Percentiles rank a stretch among this genome's conserved stretches.
Conservation (phyloP, 371 early-diverging fungal genomes). For the Quaeritorhiza haematococci region DNA sequence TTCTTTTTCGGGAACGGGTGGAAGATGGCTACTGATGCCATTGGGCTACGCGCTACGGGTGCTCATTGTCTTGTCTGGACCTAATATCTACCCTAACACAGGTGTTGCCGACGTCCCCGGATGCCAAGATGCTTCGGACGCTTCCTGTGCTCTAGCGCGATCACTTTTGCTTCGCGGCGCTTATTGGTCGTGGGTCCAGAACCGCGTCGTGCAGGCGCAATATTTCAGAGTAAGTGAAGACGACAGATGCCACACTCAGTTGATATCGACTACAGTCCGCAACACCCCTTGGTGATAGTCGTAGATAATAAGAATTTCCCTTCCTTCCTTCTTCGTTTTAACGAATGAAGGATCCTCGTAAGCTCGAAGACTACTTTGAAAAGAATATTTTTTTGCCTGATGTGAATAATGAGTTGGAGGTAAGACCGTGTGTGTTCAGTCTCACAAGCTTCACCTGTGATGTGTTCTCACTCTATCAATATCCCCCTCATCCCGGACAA, state of each 20-base stretch:
- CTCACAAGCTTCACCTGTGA: background rate
- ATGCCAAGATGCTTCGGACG: constrained; percentile 41
- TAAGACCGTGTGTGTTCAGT: background rate
- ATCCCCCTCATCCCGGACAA: no score
- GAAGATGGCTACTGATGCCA: no score
- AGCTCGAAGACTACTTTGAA: constrained; percentile 54
- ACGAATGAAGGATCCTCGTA: constrained; percentile 11
- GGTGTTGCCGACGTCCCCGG: constrained; percentile 80
- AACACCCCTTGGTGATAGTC: no score
- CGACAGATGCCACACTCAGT: no score
- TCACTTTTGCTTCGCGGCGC: constrained; percentile 62
- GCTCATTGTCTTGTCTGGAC: background rate
- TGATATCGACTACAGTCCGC: no score
- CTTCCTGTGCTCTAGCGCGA: constrained; percentile 62
- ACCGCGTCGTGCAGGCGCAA: constrained; percentile 85
- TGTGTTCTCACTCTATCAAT: background rate
- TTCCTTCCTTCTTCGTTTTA: constrained; percentile 3
- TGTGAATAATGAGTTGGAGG: constrained; percentile 71
- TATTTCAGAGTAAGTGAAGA: constrained; percentile 63
- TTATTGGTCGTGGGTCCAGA: constrained; percentile 75
- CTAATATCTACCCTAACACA: constrained; percentile 5
- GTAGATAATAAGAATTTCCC: no score
- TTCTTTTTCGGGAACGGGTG: no score
- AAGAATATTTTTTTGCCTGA: constrained; percentile 78
- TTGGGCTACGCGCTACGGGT: background rate